Evolutionary conservation across 2,329 filamentous ascomycete species (phyloP).

Genomic region (Geosmithia putterillii): DNA sequence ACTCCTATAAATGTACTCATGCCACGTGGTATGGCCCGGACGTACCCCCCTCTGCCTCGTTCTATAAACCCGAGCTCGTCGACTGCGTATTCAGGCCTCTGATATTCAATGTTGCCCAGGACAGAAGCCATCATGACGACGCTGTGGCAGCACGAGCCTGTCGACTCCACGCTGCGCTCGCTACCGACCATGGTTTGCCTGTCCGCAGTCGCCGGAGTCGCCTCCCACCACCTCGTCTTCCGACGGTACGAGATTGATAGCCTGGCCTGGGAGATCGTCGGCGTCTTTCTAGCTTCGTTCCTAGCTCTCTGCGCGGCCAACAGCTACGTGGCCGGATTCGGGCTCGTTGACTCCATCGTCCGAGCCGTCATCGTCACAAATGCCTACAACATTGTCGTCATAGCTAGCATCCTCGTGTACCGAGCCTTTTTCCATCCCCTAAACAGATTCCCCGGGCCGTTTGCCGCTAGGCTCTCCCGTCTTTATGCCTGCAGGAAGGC

Average conservation of each 20-base stretch:
- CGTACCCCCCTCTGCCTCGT: no score
- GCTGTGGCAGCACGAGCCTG: neutral
- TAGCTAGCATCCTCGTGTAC: slow-evolving; percentile 7
- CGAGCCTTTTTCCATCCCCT: slow-evolving; percentile 9
- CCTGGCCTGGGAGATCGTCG: slow-evolving; percentile 1
- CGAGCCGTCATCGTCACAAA: neutral
- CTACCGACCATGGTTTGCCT: neutral
- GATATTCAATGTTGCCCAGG: no score
- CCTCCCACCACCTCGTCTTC: slow-evolving; percentile 2
- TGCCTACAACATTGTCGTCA: slow-evolving; percentile 1
- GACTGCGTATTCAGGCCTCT: no score
- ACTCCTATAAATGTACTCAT: no score
- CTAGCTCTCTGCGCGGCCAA: neutral
- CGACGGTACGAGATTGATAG: slow-evolving; percentile 2
- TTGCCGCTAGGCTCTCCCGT: slow-evolving; percentile 7
- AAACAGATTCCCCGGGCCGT: slow-evolving; percentile 8
- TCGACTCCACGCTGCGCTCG: neutral
- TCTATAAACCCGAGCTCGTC: no score
- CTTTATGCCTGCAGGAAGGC: slow-evolving; percentile 10
- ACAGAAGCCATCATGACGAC: neutral
- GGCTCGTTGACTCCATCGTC: neutral
- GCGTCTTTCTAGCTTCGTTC: neutral
- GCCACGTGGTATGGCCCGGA: no score
- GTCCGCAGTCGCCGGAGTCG: neutral
- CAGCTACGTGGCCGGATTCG: neutral